Evolutionary conservation across 257 asterid genomes (phyloP).

Genomic region (Solanum habrochaites): DNA sequence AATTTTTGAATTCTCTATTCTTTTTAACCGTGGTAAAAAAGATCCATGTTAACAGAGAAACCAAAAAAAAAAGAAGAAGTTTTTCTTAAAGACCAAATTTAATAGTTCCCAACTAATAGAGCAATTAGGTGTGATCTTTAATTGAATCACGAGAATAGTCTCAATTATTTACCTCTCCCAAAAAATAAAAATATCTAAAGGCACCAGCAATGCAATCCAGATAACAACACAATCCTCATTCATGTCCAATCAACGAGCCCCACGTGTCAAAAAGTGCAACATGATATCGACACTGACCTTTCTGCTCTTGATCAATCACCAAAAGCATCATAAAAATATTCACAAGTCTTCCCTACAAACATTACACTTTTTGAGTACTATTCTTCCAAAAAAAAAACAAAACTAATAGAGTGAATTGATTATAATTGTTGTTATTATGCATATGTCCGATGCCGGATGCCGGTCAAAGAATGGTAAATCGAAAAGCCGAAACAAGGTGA

Average conservation of each 20-base stretch:
- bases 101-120: not conserved
- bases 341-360: conserved; percentile 6
- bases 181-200: not conserved
- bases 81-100: not conserved
- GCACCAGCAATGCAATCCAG: conserved; percentile 21
- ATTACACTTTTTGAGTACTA: not conserved
- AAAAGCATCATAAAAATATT: not conserved
- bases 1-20: not conserved
- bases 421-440: not conserved
- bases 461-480: not conserved
- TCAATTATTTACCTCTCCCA: not conserved
- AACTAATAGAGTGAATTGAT: conserved; percentile 1
- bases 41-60: too few relatives aligned
- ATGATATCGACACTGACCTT: not conserved
- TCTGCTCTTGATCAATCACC: not conserved
- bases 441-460: not conserved
- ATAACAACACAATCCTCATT: conserved; percentile 17
- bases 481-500: not conserved
- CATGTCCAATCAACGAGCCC: conserved; percentile 11
- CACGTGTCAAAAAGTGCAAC: conserved; percentile 30
- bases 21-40: not conserved
- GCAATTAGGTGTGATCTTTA: not conserved
- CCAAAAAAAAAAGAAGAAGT: too few relatives aligned
- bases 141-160: not conserved
- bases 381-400: not conserved